Base-by-base conservation (phyloP, 768 basidiomycete species). In the Lanmaoa rubissima region DNA sequence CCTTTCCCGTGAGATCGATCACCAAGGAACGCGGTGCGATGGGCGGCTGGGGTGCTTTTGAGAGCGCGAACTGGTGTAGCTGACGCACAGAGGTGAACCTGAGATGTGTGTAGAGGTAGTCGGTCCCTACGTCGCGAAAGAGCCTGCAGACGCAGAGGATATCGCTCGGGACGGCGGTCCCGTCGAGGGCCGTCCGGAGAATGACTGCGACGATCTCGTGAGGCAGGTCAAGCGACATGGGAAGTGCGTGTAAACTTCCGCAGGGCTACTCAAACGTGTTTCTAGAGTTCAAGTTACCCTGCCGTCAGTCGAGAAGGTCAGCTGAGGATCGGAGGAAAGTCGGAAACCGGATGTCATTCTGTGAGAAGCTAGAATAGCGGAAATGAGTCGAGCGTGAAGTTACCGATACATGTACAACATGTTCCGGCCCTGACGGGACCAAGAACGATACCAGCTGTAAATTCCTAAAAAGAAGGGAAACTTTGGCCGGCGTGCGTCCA, bases 1-100 rank as follows among this genome's bases (percentile, higher is more conserved):
- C 59, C 8, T 65, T 73, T 9, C 74, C 74, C 3, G 70, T 55
- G 24, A 75, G 57, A 19, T 67, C 63, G 24, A 76, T 60, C 3
- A 35, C 52, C 36, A 77, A 45, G 7, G 65, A 61, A 40, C 59
- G 69, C 4, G 73, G 72, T 17, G 61, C 47, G 45, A 69, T 68
- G 43, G 60, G 67, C 6, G 51, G 57, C 2, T 35, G 39, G 12
- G 44, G 54, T 52, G 17, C 40, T 8, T 54, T 56, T 1, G 55
- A 58, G 38, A 48, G 39, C 5, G 45, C 50, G 47, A 65, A 70
- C 47, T 56, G 60, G 19, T 9, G 53, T 6, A 70, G 59, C 45
- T 71, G 74, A 10, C 55, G 34, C 10, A 42, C 28, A 3, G 68
- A 67, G 32, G 55, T 55, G 36, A 73, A 75, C 24, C 47, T 48